Evolutionary conservation across 208 protist species (phyloP), one percentile per base, ranked within the genome.

Genomic region (Trypanosoma conorhini): DNA sequence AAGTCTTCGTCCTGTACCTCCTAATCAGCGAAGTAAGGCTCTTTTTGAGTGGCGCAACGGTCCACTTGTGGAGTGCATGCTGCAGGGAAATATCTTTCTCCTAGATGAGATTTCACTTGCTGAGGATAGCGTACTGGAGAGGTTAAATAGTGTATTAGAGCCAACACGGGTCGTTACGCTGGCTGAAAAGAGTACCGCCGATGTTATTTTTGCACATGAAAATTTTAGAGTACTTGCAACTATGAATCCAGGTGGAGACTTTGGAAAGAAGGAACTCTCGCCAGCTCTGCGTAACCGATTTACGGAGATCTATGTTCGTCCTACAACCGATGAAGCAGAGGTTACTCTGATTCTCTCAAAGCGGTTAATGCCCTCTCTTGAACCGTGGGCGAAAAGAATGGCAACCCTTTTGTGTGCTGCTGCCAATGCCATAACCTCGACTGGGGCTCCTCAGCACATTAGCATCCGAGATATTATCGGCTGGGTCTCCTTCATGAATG

Each of bases 191-290:
- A 98, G 91, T 82, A 87, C 76, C 44, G 89, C 83, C 40, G 88
- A 95, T 75, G 80, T 83, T 70, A 89, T 98, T 65, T 80, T 74
- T 12, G 94, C 94, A 10, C 69, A 96, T 57, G 79, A 95, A 26
- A 62, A 79, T 15, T 99, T 99, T 76, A 79, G 94, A 55, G 87
- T 99, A 17, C 67, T 99, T 67, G 99, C 99, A 22, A 99, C 99
- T 10, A 99, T 99, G 99, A 99, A 99, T 82, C 99, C 99, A 10
- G 98, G 99, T 54, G 99, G 99, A 28, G 99, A 99, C 80, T 99
- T 99, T 95, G 99, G 99, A 54, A 99, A 99, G 84, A 99, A 99
- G 81, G 99, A 99, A 84, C 83, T 99, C 10, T 99, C 98, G 12
- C 99, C 99, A 19, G 99, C 99, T 52, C 88, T 99, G 31, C 86